Evolutionary conservation across 2,329 filamentous ascomycete species (phyloP).

Genomic region (Colletotrichum caudatum): DNA sequence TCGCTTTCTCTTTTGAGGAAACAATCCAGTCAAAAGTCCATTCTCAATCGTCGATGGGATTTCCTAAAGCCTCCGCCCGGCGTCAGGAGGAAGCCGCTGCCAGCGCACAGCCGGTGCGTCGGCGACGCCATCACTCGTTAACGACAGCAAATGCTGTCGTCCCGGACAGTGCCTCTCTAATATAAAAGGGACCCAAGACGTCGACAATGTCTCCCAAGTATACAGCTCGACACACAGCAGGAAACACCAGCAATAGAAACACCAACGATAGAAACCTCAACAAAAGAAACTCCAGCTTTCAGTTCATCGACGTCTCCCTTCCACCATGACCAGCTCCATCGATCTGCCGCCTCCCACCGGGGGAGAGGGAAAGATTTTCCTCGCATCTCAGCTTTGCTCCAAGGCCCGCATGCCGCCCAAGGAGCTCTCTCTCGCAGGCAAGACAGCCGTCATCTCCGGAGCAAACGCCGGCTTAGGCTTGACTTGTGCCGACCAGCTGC

Average conservation of each 20-base stretch:
- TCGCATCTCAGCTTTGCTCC: conserved; percentile 46
- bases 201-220: too few species aligned
- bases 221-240: not conserved
- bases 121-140: not conserved
- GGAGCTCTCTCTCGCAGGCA: conserved; percentile 47
- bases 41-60: not conserved
- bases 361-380: conserved; percentile 40
- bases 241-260: not conserved
- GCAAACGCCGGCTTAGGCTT: conserved; percentile 62
- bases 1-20: not conserved
- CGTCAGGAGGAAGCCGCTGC: not conserved
- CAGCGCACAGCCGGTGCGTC: not conserved
- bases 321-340: conserved; percentile 34
- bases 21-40: not conserved
- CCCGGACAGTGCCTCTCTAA: too few species aligned
- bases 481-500: conserved; percentile 56
- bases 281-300: not conserved
- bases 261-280: not conserved
- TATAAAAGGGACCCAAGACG: not conserved
- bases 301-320: not conserved
- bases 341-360: not conserved
- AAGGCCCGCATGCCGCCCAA: conserved; percentile 44
- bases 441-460: conserved; percentile 63
- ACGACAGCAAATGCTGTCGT: not conserved
- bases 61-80: not conserved